These are phyloP conservation scores for Vararia minispora DNA, from an alignment of 768 basidiomycete genomes.

Conservation along the genomic window DNA sequence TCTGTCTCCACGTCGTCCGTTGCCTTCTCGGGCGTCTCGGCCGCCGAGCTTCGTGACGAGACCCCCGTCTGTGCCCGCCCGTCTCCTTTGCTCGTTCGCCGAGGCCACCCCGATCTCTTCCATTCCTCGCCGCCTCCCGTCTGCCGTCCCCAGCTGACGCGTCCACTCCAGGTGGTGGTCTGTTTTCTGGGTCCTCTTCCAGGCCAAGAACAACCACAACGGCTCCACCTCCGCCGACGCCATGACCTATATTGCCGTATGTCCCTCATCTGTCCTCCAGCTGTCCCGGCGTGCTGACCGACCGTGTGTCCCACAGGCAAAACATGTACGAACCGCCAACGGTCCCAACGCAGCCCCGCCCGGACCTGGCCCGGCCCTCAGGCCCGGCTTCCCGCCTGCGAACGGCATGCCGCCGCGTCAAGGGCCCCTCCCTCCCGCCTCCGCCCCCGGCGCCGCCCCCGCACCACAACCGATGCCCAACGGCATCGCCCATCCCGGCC, in stretches of 20 bases:
- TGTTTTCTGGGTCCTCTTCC: conserved; percentile 80
- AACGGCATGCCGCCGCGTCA: conserved; percentile 24
- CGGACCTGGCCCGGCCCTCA: no score
- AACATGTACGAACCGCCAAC: no score
- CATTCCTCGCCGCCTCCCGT: conserved; percentile 5
- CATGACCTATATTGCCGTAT: conserved; percentile 57
- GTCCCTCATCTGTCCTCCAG: conserved; percentile 16
- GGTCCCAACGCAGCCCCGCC: conserved; percentile 10
- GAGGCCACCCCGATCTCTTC: conserved; percentile 1
- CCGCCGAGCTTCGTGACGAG: no score
- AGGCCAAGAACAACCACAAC: conserved; percentile 58
- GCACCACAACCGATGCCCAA: conserved; percentile 19
- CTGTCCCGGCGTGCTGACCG: background rate
- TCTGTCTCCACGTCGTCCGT: no score
- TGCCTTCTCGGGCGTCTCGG: no score
- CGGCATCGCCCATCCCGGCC: conserved; percentile 15
- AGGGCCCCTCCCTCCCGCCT: no score
- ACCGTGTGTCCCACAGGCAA: background rate
- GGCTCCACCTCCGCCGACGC: conserved; percentile 69
- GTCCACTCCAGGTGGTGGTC: conserved; percentile 64
- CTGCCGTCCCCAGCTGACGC: no score
- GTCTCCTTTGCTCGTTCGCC: no score
- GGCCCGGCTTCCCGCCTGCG: no score
- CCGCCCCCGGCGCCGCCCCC: no score
- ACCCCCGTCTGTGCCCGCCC: no score